These are phyloP conservation scores for Acanthamoeba lenticulata DNA, from an alignment of 208 protist genomes.

Conservation along the genomic window DNA sequence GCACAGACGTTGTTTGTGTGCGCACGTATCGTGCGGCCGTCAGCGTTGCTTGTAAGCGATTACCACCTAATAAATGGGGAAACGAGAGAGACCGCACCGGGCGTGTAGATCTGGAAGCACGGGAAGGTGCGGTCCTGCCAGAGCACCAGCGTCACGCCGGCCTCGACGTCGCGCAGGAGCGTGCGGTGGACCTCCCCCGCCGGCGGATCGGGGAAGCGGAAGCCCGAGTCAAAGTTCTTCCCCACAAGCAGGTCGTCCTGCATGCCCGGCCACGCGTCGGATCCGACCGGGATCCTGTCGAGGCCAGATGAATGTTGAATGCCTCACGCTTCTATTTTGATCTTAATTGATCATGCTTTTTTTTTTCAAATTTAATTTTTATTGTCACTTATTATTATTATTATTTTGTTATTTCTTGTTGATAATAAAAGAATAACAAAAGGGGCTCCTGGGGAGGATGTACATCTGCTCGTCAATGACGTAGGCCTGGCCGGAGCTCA, in stretches of 20 bases:
- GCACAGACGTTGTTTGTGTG: neutral
- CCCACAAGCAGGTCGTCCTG: neutral
- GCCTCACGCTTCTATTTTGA: neutral
- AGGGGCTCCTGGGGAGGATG: no score
- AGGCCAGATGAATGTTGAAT: neutral
- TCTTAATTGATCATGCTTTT: no score
- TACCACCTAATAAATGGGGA: neutral
- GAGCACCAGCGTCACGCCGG: neutral
- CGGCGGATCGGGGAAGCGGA: neutral
- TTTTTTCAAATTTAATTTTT: no score
- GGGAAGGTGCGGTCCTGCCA: conserved; percentile 35
- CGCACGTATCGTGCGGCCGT: neutral
- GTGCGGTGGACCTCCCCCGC: neutral
- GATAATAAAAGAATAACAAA: no score
- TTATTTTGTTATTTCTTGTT: neutral
- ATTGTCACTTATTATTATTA: no score
- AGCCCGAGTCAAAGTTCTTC: neutral
- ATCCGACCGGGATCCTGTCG: neutral
- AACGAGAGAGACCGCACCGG: neutral
- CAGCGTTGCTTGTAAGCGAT: neutral
- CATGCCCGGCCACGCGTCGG: neutral
- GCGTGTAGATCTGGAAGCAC: conserved; percentile 36
- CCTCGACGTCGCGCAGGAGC: neutral
- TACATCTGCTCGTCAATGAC: neutral
- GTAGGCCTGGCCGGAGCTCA: neutral